A percentile compares a stretch with the other conserved stretches of the same genome.
Conservation (phyloP, 1,284 basidiomycete species). For the Fomitiporia mediterranea region DNA sequence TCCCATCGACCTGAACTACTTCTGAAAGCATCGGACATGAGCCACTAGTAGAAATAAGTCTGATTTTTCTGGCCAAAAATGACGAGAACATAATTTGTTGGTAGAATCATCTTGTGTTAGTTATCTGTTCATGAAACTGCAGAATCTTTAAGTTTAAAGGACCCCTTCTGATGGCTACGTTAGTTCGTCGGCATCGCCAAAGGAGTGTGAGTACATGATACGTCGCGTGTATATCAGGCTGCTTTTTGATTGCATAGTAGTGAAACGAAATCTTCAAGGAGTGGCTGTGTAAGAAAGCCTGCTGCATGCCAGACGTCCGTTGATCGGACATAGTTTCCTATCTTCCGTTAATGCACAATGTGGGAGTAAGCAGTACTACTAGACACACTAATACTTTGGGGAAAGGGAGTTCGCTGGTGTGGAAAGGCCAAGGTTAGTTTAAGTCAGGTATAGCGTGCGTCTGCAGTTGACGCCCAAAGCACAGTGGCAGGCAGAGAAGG, state of each 20-base stretch:
- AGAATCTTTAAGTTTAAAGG: slow-evolving; percentile 13
- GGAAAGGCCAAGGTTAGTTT: too few species aligned
- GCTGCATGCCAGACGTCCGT: too few species aligned
- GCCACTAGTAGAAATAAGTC: slow-evolving; percentile 14
- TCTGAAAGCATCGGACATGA: slow-evolving; percentile 27
- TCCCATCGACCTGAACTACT: slow-evolving; percentile 27
- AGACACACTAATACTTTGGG: too few species aligned
- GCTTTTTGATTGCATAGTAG: background rate
- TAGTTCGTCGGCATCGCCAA: background rate
- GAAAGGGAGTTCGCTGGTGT: too few species aligned
- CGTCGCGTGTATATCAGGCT: background rate
- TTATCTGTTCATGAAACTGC: slow-evolving; percentile 2
- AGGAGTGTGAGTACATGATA: background rate
- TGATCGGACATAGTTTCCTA: too few species aligned
- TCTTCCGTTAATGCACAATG: too few species aligned
- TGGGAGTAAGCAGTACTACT: too few species aligned
- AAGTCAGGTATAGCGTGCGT: too few species aligned
- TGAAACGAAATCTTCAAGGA: background rate
- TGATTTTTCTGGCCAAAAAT: background rate
- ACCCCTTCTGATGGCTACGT: slow-evolving; percentile 15
- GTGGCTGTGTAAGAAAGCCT: slow-evolving; percentile 8
- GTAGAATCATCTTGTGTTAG: background rate
- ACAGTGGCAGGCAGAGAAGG: too few species aligned
- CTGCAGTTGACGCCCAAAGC: too few species aligned
- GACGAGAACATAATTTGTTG: background rate